These are phyloP conservation scores for Kwoniella mangroviensis DNA, from an alignment of 768 basidiomycete genomes.

Conservation along the genomic window DNA sequence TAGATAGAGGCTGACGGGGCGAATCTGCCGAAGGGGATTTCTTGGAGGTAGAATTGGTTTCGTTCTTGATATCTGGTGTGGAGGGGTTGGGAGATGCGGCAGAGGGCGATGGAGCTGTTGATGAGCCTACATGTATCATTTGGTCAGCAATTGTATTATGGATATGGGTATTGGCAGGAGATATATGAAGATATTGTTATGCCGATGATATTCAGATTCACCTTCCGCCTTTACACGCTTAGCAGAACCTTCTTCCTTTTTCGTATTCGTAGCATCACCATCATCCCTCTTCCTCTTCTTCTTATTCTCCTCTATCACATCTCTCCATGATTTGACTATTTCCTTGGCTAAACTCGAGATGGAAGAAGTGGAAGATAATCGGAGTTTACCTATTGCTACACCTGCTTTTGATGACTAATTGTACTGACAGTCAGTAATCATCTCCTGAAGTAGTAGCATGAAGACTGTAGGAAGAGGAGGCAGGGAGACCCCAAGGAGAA, in stretches of 20 bases:
- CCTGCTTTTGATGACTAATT: slow-evolving; percentile 55
- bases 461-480: neutral
- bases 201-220: slow-evolving; percentile 17
- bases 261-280: slow-evolving; percentile 33
- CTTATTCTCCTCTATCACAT: slow-evolving; percentile 52
- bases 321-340: slow-evolving; percentile 54
- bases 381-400: slow-evolving; percentile 51
- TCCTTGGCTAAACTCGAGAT: slow-evolving; percentile 48
- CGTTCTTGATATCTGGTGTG: slow-evolving; percentile 11
- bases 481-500: neutral
- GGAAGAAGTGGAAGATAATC: slow-evolving; percentile 32
- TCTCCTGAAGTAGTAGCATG: neutral
- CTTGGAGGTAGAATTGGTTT: slow-evolving; percentile 5
- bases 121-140: slow-evolving; percentile 12
- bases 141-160: neutral
- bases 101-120: slow-evolving; percentile 29
- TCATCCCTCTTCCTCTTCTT: slow-evolving; percentile 55
- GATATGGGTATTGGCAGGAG: too few relatives aligned
- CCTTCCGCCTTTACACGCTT: slow-evolving; percentile 46
- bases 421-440: neutral
- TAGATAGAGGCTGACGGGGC: slow-evolving; percentile 37
- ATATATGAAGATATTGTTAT: too few relatives aligned
- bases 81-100: slow-evolving; percentile 22
- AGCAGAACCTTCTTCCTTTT: slow-evolving; percentile 34
- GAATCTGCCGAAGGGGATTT: slow-evolving; percentile 22